Base-by-base conservation (phyloP, 352 stramenopile species). In the Discostella stelligera region DNA sequence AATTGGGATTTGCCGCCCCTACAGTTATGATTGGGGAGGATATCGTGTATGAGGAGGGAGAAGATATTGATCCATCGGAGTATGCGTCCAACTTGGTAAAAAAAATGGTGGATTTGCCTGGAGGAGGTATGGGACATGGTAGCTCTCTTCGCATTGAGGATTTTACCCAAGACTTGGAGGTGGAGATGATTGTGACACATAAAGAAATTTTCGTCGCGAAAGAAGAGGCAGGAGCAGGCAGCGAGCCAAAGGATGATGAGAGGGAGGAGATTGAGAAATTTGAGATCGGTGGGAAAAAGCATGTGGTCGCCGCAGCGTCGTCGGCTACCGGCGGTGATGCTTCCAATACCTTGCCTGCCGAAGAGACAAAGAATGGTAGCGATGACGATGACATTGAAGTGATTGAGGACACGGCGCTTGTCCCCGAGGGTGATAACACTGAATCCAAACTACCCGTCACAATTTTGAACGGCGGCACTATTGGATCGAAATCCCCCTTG, bases 11-110 rank as follows among this genome's bases (percentile, higher is more conserved):
- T 72, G 75, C 86, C 30, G 79, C 88, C 62, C 93, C 93, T 11
- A 93, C 41, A 91, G 49, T 79, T 16, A 73, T 89, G 49, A 64
- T 91, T 18, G 73, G 84, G 7, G 79, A 71, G 30, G 80, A 89
- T 68, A 85, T 90, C 44, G 79, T 98, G 39, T 98, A 98, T 84
- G 96, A 98, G 82, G 95, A 98, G 87, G 96, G 96, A 21, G 95
- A 98, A 41, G 96, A 84, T 70, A 79, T 86, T 18, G 87, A 91
- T 44, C 64, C 68, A 55, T 79, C 79, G 18, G 73, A 84, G 58
- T 92, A 86, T 64, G 71, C 66, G 11, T 78, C 89, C 27, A 98
- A 98, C 78, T 74, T 98, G 59, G 67, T 87, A 64, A 98, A 98
- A 86, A 91, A 89, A 25, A 74, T 96, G 39, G 61, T 80, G 0